These are phyloP conservation scores for Schwanniomyces occidentalis DNA, from an alignment of 805 yeast genomes.

Conservation along the genomic window DNA sequence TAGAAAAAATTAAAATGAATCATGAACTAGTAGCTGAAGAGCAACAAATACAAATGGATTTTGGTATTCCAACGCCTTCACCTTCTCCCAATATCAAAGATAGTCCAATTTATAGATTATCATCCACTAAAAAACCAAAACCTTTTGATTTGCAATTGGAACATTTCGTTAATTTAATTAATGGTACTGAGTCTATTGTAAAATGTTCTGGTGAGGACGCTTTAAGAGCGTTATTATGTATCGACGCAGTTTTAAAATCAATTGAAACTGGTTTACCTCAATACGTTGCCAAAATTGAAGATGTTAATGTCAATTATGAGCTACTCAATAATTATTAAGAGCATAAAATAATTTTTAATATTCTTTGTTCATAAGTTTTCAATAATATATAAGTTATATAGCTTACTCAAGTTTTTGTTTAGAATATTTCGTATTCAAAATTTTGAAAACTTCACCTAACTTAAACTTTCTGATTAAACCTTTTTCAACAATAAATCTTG, in stretches of 20 bases:
- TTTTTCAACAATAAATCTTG: slow-evolving; percentile 48
- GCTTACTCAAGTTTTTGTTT: slow-evolving; percentile 3
- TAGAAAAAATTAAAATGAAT: slow-evolving; percentile 20
- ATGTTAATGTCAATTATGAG: slow-evolving; percentile 14
- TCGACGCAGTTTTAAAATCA: slow-evolving; percentile 34
- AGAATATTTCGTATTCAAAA: slow-evolving; percentile 21
- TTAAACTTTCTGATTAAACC: slow-evolving; percentile 37
- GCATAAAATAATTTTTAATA: too few species aligned
- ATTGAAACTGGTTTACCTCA: slow-evolving; percentile 33
- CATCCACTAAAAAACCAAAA: slow-evolving; percentile 13
- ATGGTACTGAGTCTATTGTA: slow-evolving; percentile 24
- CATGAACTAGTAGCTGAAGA: slow-evolving; percentile 10
- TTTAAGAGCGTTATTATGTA: slow-evolving; percentile 31
- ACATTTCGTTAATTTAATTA: slow-evolving; percentile 37
- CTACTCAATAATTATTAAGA: slow-evolving; percentile 8
- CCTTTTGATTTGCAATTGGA: slow-evolving; percentile 42
- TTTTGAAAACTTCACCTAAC: slow-evolving; percentile 25
- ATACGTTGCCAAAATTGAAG: slow-evolving; percentile 20
- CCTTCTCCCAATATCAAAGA: slow-evolving; percentile 28
- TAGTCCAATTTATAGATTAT: slow-evolving; percentile 18
- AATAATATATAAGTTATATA: neutral
- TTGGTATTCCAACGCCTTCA: slow-evolving; percentile 28
- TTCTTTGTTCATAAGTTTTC: too few species aligned
- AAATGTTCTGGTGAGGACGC: slow-evolving; percentile 37
- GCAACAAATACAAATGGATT: slow-evolving; percentile 8